Evolutionary conservation across 2,329 filamentous ascomycete species (phyloP), one percentile per base, ranked within the genome.

Genomic region (Diaporthe citri): DNA sequence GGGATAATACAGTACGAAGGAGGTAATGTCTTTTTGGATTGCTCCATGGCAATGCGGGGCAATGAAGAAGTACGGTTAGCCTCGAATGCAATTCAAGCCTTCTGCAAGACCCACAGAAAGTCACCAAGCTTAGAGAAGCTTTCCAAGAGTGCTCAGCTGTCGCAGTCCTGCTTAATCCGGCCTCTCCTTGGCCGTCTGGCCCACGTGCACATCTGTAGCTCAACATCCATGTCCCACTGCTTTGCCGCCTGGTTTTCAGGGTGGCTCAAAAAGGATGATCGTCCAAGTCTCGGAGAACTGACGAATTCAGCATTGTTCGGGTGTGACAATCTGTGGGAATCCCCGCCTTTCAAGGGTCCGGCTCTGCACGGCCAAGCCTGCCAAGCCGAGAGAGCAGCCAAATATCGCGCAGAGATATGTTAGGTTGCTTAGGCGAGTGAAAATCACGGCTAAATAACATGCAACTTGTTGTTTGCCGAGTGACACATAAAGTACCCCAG

Each of bases 371-470:
- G 64, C 64, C 64, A 67, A 67, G 64, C 43, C 13, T 52, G 64
- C 64, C 64, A 67, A 67, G 64, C 31, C 25, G 46, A 17, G 22
- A 48, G 62, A 51, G 46, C 62, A 66, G 62, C n/a, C 31, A 67
- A 46, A 41, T 22, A 51, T 39, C 31, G 31, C 46, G 39, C 64
- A 46, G 64, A 28, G 22, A 36, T 39, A 67, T n/a, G 7, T 7
- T 52, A 25, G 46, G 64, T 52, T 25, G 46, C 46, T 52, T 52
- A 25, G 31, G 34, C 46, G 46, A 67, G 34, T 67, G 46, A 52
- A 25, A 4, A 67, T 67, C 46, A 28, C 64, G 64, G 64, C 64
- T 67, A 67, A 67, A 67, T 67, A 39, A 39, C 48, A 67, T 25
- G 36, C 39, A 13, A 36, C 64, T 67, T 51, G 43, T 20, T 22